Evolutionary conservation across 1,139 yeast species (phyloP), one percentile per base, ranked within the genome.

Genomic region (Taiozyma sp.): DNA sequence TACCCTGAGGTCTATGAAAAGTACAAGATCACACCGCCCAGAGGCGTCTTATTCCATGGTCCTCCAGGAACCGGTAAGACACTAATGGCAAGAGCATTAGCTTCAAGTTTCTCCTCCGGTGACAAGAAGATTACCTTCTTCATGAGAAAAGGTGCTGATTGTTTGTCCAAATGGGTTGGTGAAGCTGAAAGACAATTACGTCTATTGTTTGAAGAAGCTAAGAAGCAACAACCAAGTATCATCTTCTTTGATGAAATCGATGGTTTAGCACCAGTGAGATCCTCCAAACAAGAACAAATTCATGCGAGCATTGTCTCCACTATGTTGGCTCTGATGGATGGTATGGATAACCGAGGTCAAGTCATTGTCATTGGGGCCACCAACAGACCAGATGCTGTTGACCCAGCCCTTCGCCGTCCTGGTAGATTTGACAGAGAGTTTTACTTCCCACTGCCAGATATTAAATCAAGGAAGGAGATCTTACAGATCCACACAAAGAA

Each of bases 31-130:
- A 90, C 97, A 0, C 99, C 99, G 3, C 99, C 99, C 16, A 76
- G 99, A 59, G 99, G 99, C 56, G 99, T 95, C 1, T 71, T 95
- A 51, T 95, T 95, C 71, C 99, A 95, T 70, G 99, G 99, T 43
- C 99, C 99, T 4, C 99, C 99, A 1, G 99, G 99, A 59, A 95
- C 99, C 0, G 99, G 99, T 76, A 95, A 95, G 66, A 95, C 99
- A 0, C 76, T 95, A 49, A 91, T 95, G 97, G 99, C 99, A 0
- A 75, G 99, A 56, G 99, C 99, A 0, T 74, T 95, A 49, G 99
- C 99, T 1, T 93, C 98, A 1, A 87, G 96, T 59, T 92, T 97
- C 63, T 87, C 97, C 0, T 82, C 95, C 0, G 79, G 80, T 44
- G 77, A 75, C 8, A 74, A 87, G 54, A 93, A 93, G 62, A 92